Percentiles rank a stretch among this genome's conserved stretches.
phyloP scores from a whole-genome alignment of 345 rosid species.

The Xanthoceras sorbifolium region DNA sequence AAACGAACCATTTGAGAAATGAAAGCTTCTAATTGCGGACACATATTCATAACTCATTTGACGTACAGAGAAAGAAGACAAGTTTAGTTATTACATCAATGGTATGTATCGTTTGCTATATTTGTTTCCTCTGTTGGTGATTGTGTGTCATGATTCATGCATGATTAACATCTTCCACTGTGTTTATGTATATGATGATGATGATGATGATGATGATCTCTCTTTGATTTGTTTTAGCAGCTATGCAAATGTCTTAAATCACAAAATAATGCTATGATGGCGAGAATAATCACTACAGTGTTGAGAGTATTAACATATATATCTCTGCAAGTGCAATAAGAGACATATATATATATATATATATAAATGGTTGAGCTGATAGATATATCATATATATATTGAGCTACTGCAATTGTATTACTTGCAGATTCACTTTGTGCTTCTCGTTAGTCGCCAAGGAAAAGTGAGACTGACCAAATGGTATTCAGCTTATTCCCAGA shows the following conservation, averaged over 20 bases:
- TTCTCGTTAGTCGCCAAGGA: constrained; percentile 64
- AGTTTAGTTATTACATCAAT: background rate
- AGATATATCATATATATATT: background rate
- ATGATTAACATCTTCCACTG: too few species aligned
- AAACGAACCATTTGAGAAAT: background rate
- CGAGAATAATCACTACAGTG: background rate
- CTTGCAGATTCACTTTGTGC: constrained; percentile 54
- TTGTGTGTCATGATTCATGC: too few species aligned
- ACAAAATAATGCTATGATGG: background rate
- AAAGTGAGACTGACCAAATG: constrained; percentile 63
- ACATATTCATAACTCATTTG: background rate
- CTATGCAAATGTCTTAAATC: background rate
- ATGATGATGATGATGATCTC: background rate
- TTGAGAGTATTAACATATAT: background rate
- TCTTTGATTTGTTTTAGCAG: background rate
- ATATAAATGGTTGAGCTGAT: background rate
- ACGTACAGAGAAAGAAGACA: background rate
- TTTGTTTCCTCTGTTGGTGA: background rate
- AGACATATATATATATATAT: too few species aligned
- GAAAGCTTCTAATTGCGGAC: background rate
- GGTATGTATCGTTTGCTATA: background rate
- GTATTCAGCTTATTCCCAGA: constrained; percentile 66
- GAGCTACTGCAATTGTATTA: background rate
- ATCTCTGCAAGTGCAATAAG: background rate
- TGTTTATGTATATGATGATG: too few species aligned